A percentile compares a stretch with the other conserved stretches of the same genome.
Evolutionary conservation across 2,329 filamentous ascomycete genomes (phyloP).

Genomic region (Curvularia verruculosa): DNA sequence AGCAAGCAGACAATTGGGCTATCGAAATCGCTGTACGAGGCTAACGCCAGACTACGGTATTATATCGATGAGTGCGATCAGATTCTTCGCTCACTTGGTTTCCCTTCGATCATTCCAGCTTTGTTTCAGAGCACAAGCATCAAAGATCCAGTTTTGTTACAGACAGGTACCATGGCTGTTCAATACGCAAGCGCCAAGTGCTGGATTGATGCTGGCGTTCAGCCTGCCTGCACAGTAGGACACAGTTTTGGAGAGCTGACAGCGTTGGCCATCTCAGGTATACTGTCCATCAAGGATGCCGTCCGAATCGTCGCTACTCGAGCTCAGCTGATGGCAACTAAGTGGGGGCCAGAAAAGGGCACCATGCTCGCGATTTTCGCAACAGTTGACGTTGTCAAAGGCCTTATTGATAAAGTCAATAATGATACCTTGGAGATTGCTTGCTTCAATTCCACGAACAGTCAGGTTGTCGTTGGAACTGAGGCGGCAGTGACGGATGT

Average conservation of each 20-base stretch:
- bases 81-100: slow-evolving; percentile 11
- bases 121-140: slow-evolving; percentile 17
- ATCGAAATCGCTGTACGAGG: slow-evolving; percentile 5
- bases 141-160: slow-evolving; percentile 18
- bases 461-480: slow-evolving; percentile 50
- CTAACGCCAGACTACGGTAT: slow-evolving; percentile 3
- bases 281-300: slow-evolving; percentile 43
- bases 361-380: slow-evolving; percentile 20
- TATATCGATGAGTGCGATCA: slow-evolving; percentile 25
- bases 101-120: slow-evolving; percentile 13
- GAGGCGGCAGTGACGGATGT: slow-evolving; percentile 20
- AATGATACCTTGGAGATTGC: slow-evolving; percentile 46
- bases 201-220: slow-evolving; percentile 27
- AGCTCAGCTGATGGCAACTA: slow-evolving; percentile 34
- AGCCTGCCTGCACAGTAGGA: slow-evolving; percentile 25
- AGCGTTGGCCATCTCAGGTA: slow-evolving; percentile 46
- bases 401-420: slow-evolving; percentile 6
- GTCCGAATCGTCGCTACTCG: slow-evolving; percentile 46
- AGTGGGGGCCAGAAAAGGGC: background rate
- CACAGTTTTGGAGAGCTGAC: slow-evolving; percentile 51
- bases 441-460: slow-evolving; percentile 49
- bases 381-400: slow-evolving; percentile 5
- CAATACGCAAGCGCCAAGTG: slow-evolving; percentile 30
- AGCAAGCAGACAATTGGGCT: slow-evolving; percentile 10
- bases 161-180: slow-evolving; percentile 23